These are phyloP conservation scores for Geotrichum siamense DNA, from an alignment of 1,139 yeast species.

Conservation along the genomic window DNA sequence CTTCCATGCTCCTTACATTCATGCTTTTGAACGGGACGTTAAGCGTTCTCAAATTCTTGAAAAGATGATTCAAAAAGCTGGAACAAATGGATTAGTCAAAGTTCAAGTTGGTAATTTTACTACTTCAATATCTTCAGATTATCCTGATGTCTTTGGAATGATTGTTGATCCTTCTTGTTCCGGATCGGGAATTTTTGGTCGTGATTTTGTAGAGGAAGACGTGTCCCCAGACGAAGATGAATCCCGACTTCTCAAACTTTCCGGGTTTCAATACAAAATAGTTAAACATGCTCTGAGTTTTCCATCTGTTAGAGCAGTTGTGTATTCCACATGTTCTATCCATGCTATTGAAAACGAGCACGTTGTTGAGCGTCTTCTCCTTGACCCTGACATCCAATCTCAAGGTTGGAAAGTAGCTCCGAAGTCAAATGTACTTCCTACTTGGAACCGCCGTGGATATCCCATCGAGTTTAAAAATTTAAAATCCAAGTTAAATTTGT, in stretches of 20 bases:
- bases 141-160: constrained; percentile 62
- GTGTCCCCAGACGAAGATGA: constrained; percentile 30
- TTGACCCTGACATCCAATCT: constrained; percentile 51
- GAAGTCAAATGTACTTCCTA: constrained; percentile 59
- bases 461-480: constrained; percentile 52
- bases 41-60: constrained; percentile 63
- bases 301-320: constrained; percentile 70
- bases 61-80: constrained; percentile 76
- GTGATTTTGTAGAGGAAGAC: constrained; percentile 48
- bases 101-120: constrained; percentile 86
- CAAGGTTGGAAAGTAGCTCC: constrained; percentile 72
- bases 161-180: constrained; percentile 96
- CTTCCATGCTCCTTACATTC: constrained; percentile 2
- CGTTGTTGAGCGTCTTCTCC: constrained; percentile 71
- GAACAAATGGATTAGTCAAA: constrained; percentile 54
- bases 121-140: constrained; percentile 47
- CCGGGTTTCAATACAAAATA: constrained; percentile 80
- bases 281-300: constrained; percentile 82
- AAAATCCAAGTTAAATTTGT: constrained; percentile 24
- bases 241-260: constrained; percentile 60
- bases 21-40: constrained; percentile 81
- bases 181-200: constrained; percentile 94
- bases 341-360: constrained; percentile 91
- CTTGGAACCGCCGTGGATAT: constrained; percentile 82
- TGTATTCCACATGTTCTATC: constrained; percentile 91